A percentile compares a stretch with the other conserved stretches of the same genome.
These are phyloP conservation scores for Cutaneotrichosporon spelunceum DNA, from an alignment of 1,284 basidiomycete genomes.

Conservation along the genomic window DNA sequence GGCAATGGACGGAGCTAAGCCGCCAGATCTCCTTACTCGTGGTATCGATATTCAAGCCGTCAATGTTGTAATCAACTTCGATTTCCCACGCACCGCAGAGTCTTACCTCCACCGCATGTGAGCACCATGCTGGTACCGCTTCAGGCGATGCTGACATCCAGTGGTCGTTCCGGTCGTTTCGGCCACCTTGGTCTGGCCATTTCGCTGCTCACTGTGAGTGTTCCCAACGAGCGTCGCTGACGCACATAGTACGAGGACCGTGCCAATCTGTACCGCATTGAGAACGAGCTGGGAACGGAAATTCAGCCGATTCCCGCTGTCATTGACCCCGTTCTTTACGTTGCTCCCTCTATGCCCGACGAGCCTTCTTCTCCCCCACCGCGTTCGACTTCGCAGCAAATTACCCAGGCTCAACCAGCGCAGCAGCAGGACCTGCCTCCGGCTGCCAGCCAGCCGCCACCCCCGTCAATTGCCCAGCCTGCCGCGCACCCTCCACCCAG, in stretches of 20 bases:
- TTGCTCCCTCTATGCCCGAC: constrained; percentile 56
- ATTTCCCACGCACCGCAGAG: constrained; percentile 98
- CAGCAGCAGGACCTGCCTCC: constrained; percentile 10
- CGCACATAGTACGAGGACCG: constrained; percentile 76
- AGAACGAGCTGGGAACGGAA: constrained; percentile 97
- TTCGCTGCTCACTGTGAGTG: constrained; percentile 72
- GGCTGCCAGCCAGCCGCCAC: constrained; percentile 2
- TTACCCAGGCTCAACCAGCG: constrained; percentile 7
- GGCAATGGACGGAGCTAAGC: neutral
- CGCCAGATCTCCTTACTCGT: constrained; percentile 85
- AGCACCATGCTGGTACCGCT: constrained; percentile 12
- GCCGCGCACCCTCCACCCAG: constrained; percentile 16
- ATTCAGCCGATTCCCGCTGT: constrained; percentile 90
- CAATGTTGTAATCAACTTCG: constrained; percentile 99
- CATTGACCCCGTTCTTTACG: constrained; percentile 92
- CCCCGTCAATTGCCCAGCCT: constrained; percentile 14
- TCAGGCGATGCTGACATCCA: constrained; percentile 17
- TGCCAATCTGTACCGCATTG: constrained; percentile 96
- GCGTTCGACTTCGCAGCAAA: constrained; percentile 18
- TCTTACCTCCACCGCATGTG: constrained; percentile 81
- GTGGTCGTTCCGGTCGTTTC: constrained; percentile 95
- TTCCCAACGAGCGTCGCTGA: constrained; percentile 14
- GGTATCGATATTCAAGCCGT: constrained; percentile 99
- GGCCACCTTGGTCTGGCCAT: constrained; percentile 97
- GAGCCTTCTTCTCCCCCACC: constrained; percentile 26